Conservation (phyloP, 495 filamentous ascomycete species). For the Neurospora pannonica region DNA sequence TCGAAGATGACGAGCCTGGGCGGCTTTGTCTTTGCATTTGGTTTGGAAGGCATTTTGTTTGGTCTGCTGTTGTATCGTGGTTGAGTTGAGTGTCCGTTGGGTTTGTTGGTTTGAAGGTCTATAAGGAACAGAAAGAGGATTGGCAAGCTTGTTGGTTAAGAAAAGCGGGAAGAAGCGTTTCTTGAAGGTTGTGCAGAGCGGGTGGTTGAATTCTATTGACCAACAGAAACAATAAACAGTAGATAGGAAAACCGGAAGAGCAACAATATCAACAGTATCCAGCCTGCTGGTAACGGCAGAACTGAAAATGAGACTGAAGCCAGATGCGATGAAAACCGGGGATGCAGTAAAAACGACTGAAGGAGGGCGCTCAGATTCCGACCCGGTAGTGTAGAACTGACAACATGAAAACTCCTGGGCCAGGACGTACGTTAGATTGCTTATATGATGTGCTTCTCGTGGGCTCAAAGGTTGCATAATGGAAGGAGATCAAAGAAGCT, state of each 20-base stretch:
- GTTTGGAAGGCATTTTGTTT: not conserved
- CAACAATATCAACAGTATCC: not conserved
- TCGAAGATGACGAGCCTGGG: not conserved
- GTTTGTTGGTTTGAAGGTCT: not conserved
- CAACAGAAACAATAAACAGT: not conserved
- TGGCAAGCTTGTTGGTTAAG: not conserved
- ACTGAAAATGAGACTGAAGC: not conserved
- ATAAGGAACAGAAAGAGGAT: not conserved
- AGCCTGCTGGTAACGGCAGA: not conserved
- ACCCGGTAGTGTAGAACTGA: not conserved
- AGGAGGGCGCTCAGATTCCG: not conserved
- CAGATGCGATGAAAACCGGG: not conserved
- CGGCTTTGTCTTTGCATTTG: not conserved
- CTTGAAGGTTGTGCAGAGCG: not conserved
- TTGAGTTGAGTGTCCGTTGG: not conserved
- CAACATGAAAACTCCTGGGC: not conserved
- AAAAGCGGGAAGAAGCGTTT: not conserved
- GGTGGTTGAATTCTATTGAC: not conserved
- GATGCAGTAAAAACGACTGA: not conserved
- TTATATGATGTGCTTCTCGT: not conserved
- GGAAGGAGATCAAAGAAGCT: not conserved
- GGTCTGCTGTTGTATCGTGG: not conserved
- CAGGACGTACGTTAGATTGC: not conserved
- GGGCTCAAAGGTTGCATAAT: not conserved
- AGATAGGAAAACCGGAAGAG: not conserved